A percentile compares a stretch with the other conserved stretches of the same genome.
Evolutionary conservation across 345 rosid species (phyloP).

Genomic region (Eucalyptus curtisii): DNA sequence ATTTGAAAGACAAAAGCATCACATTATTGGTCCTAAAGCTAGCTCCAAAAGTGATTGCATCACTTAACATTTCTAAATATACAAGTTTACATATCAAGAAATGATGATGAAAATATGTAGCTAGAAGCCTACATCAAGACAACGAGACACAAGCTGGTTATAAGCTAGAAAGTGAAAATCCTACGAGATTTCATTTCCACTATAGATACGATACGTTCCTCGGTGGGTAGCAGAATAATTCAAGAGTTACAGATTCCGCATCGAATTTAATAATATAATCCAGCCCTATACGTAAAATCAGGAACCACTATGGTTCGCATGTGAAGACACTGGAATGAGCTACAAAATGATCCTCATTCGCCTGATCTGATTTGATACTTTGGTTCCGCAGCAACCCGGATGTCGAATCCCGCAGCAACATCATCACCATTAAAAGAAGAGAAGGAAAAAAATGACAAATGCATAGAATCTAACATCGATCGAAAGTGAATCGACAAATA

Average conservation of each 20-base stretch:
- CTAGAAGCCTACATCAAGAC: background rate
- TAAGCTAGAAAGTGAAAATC: no score
- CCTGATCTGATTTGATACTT: conserved; percentile 44
- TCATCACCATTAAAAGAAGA: background rate
- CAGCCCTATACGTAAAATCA: no score
- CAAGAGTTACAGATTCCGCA: no score
- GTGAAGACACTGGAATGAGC: background rate
- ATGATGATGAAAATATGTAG: background rate
- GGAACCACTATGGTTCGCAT: background rate
- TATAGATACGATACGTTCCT: no score
- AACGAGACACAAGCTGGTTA: no score
- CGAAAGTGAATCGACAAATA: background rate
- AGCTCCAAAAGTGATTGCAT: background rate
- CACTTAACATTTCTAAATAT: no score
- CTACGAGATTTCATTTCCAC: no score
- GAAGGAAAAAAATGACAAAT: background rate
- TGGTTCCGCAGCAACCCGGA: conserved; percentile 11
- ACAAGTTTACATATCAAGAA: no score
- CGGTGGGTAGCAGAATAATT: no score
- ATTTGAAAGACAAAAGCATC: background rate
- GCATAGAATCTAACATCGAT: no score
- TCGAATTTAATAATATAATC: no score
- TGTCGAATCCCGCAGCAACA: conserved; percentile 56
- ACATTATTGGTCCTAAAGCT: background rate
- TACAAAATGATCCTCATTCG: no score